These are phyloP conservation scores for Hericium alpestre DNA, from an alignment of 768 basidiomycete genomes.

Conservation along the genomic window DNA sequence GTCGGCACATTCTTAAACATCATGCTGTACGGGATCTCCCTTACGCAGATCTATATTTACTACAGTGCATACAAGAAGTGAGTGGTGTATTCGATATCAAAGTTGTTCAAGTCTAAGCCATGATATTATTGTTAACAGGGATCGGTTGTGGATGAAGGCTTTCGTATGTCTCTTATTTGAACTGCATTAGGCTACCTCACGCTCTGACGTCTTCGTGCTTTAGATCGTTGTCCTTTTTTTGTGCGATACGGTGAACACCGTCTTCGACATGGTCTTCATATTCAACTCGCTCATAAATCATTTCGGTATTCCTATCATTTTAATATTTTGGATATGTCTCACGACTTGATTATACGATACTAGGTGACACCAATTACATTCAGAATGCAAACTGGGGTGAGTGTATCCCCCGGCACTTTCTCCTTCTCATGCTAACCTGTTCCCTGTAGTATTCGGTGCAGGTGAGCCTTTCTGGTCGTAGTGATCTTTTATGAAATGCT, in stretches of 20 bases:
- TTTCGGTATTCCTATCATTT: background rate
- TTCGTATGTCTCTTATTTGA: background rate
- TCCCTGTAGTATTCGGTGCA: constrained; percentile 1
- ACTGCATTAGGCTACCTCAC: background rate
- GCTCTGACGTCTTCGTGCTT: no score
- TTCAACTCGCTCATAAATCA: constrained; percentile 4
- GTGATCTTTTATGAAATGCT: no score
- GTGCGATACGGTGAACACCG: constrained; percentile 5
- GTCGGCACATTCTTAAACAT: no score
- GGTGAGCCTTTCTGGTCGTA: background rate
- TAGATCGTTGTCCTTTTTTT: constrained; percentile 2
- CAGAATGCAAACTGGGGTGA: constrained; percentile 3
- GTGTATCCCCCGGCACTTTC: background rate
- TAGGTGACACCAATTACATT: background rate
- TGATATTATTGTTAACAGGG: background rate
- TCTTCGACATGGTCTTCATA: constrained; percentile 2
- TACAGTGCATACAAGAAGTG: constrained; percentile 4
- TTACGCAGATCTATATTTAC: background rate
- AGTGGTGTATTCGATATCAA: background rate
- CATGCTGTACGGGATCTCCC: no score
- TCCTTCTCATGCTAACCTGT: background rate
- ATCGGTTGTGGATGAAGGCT: constrained; percentile 4
- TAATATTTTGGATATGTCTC: background rate
- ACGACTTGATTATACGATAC: no score
- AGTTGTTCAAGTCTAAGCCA: background rate